Evolutionary conservation across 352 stramenopile genomes (phyloP).

Genomic region (Aphanomyces cochlioides): DNA sequence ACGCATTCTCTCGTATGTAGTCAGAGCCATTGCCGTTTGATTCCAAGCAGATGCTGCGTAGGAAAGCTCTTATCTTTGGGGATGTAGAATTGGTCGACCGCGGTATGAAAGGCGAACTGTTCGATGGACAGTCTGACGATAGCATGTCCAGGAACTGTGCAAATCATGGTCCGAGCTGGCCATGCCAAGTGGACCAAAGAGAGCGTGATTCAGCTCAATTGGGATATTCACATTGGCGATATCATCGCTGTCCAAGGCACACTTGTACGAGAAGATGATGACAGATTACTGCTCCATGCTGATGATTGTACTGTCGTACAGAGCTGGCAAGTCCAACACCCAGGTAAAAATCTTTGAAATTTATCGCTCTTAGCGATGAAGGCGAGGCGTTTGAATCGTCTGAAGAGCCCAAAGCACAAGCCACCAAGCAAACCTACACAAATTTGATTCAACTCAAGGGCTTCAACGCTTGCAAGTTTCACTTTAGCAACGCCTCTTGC

Average conservation of each 20-base stretch:
- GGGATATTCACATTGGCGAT: constrained; percentile 73
- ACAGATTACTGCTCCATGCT: constrained; percentile 56
- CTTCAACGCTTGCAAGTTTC: constrained; percentile 83
- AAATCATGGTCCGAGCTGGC: constrained; percentile 77
- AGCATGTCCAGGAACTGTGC: constrained; percentile 48
- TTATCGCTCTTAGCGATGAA: neutral
- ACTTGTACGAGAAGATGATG: constrained; percentile 44
- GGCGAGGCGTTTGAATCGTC: constrained; percentile 12
- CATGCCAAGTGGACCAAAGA: constrained; percentile 55
- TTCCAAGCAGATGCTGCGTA: constrained; percentile 31
- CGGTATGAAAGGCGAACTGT: constrained; percentile 28
- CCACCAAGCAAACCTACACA: constrained; percentile 58
- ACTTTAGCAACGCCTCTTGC: constrained; percentile 76
- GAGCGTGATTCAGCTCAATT: constrained; percentile 69
- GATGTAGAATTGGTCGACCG: constrained; percentile 68
- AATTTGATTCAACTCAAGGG: constrained; percentile 78
- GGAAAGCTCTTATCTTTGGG: constrained; percentile 77
- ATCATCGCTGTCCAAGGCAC: constrained; percentile 44
- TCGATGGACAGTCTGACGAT: neutral
- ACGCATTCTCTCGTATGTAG: constrained; percentile 73
- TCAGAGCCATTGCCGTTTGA: neutral
- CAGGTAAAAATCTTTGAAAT: constrained; percentile 29
- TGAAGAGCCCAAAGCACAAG: neutral
- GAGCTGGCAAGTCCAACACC: constrained; percentile 52
- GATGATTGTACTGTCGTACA: constrained; percentile 49